phyloP scores from a whole-genome alignment of 768 basidiomycete species.

The Amanita molliuscula region DNA sequence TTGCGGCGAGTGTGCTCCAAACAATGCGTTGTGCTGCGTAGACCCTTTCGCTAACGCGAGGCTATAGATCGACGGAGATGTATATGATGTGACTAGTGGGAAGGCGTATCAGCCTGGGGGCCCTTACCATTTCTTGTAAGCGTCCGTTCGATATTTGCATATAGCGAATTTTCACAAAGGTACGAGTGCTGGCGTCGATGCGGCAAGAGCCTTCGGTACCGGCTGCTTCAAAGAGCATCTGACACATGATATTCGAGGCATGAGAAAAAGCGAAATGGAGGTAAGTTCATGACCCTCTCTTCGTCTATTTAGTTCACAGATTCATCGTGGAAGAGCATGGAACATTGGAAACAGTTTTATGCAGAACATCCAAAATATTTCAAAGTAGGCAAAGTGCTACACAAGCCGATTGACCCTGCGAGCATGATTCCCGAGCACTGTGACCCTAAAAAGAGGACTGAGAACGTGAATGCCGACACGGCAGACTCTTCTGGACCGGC shows the following conservation, averaged over 20 bases:
- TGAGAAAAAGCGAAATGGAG: constrained; percentile 58
- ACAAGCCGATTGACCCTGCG: constrained; percentile 66
- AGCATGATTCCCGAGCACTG: constrained; percentile 72
- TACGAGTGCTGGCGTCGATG: constrained; percentile 69
- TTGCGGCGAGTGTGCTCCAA: constrained; percentile 50
- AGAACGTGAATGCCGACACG: constrained; percentile 21
- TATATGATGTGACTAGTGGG: constrained; percentile 84
- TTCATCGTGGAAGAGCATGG: constrained; percentile 41
- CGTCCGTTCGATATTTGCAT: constrained; percentile 10
- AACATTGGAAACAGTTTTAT: constrained; percentile 91
- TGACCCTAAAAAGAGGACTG: constrained; percentile 45
- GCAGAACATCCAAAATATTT: constrained; percentile 68
- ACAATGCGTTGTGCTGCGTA: constrained; percentile 7
- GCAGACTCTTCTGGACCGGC: constrained; percentile 11
- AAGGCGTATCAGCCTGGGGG: constrained; percentile 84
- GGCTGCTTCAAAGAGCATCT: constrained; percentile 88
- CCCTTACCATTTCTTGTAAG: constrained; percentile 65
- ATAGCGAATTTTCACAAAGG: constrained; percentile 13
- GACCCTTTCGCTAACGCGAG: constrained; percentile 7
- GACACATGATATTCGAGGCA: constrained; percentile 83
- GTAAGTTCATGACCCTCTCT: constrained; percentile 30
- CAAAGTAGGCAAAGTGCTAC: constrained; percentile 68
- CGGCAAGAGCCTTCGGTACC: constrained; percentile 87
- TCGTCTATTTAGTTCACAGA: constrained; percentile 1
- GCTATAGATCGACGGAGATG: constrained; percentile 76